Conservation (phyloP, 441 rosid species). For the Oxalis stricta region DNA sequence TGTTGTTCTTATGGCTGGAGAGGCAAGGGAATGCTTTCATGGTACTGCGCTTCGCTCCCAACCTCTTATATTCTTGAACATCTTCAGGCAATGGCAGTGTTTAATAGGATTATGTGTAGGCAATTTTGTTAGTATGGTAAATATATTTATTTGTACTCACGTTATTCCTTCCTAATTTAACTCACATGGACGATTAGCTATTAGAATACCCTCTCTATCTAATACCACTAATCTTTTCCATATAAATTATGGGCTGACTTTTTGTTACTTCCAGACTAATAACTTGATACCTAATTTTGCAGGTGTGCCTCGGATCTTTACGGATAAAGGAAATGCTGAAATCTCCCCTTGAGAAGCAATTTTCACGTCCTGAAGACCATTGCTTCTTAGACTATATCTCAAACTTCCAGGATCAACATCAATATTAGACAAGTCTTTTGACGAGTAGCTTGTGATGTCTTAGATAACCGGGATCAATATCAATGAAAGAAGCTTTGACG, state of each 20-base stretch:
- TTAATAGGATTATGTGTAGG: not conserved
- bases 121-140: too few relatives aligned
- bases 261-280: not conserved
- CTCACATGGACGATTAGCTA: too few relatives aligned
- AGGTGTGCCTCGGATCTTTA: slow-evolving; percentile 82
- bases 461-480: too few relatives aligned
- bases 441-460: too few relatives aligned
- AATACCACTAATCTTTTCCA: too few relatives aligned
- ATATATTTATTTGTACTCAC: too few relatives aligned
- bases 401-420: slow-evolving; percentile 74
- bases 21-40: slow-evolving; percentile 87
- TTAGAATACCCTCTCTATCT: too few relatives aligned
- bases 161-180: too few relatives aligned
- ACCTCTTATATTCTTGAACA: not conserved
- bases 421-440: slow-evolving; percentile 77
- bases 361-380: slow-evolving; percentile 20
- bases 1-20: slow-evolving; percentile 82
- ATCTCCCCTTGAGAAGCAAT: slow-evolving; percentile 37
- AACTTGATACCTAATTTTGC: slow-evolving; percentile 6
- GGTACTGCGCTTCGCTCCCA: slow-evolving; percentile 23
- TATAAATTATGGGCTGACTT: too few relatives aligned
- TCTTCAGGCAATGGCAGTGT: not conserved
- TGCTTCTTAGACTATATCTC: slow-evolving; percentile 42
- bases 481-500: too few relatives aligned
- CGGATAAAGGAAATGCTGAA: slow-evolving; percentile 47